These are phyloP conservation scores for Periconia sp. DNA, from an alignment of 2,329 filamentous ascomycete species.

Conservation along the genomic window DNA sequence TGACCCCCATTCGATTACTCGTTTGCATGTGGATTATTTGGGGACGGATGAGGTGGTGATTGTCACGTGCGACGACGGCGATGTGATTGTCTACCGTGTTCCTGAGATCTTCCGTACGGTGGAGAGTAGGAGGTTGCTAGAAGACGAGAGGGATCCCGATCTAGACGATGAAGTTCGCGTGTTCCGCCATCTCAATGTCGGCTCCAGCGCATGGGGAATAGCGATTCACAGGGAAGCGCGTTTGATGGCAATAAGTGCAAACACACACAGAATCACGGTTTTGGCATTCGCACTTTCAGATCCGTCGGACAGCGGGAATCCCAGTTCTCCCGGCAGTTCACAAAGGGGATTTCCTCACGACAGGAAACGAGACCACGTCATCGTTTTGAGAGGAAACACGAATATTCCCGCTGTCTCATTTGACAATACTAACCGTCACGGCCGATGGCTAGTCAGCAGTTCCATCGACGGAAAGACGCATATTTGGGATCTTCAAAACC, in stretches of 20 bases:
- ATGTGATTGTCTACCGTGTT: conserved; percentile 48
- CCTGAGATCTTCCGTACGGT: conserved; percentile 29
- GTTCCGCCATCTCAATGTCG: conserved; percentile 78
- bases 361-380: conserved; percentile 27
- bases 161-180: conserved; percentile 49
- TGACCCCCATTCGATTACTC: conserved; percentile 49
- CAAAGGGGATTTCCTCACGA: conserved; percentile 28
- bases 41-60: conserved; percentile 53
- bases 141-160: conserved; percentile 8
- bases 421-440: conserved; percentile 60
- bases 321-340: conserved; percentile 7
- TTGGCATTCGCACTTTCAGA: conserved; percentile 59
- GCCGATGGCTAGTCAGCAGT: conserved; percentile 59
- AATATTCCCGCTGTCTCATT: conserved; percentile 64
- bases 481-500: conserved; percentile 49
- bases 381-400: conserved; percentile 14
- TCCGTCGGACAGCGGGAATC: conserved; percentile 2
- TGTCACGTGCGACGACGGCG: conserved; percentile 60
- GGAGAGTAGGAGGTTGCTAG: conserved; percentile 5
- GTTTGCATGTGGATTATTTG: conserved; percentile 47
- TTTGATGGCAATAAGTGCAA: conserved; percentile 83
- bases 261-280: conserved; percentile 62
- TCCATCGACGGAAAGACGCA: conserved; percentile 56
- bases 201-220: conserved; percentile 82
- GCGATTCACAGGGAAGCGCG: conserved; percentile 80